Percentiles rank a stretch among this genome's conserved stretches.
phyloP scores from a whole-genome alignment of 2,329 filamentous ascomycete species.

The Elsinoe perseae region DNA sequence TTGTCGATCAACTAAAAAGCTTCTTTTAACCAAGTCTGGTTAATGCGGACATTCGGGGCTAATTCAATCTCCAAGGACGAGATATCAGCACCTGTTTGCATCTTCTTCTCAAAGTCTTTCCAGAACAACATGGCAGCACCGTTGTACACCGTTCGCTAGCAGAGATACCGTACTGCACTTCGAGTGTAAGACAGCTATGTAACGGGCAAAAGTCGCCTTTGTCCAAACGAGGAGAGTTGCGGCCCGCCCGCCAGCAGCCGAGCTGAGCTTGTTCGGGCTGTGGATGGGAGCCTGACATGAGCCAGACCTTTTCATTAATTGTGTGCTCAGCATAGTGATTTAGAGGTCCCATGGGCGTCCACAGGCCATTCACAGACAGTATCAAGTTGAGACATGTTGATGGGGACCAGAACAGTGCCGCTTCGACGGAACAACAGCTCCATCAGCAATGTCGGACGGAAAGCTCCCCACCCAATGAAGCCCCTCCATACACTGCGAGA shows the following conservation, averaged over 20 bases:
- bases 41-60: background rate
- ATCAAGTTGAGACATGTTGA: too few species aligned
- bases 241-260: background rate
- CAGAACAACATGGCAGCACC: background rate
- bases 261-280: background rate
- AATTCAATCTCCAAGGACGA: background rate
- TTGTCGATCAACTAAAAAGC: slow-evolving; percentile 8
- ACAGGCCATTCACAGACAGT: too few species aligned
- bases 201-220: background rate
- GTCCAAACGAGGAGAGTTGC: background rate
- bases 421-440: too few species aligned
- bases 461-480: background rate
- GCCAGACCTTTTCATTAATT: background rate
- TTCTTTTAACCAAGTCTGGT: slow-evolving; percentile 4
- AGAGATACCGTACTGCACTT: background rate
- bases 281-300: background rate
- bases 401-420: too few species aligned
- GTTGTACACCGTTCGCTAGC: background rate
- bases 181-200: background rate
- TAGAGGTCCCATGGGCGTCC: too few species aligned
- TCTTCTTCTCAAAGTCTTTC: background rate
- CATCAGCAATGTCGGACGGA: background rate
- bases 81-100: background rate
- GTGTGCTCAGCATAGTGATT: too few species aligned
- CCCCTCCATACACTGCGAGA: background rate